A percentile compares a stretch with the other conserved stretches of the same genome.
Conservation (phyloP, 2,329 filamentous ascomycete genomes). For the Hypocreales sp. region DNA sequence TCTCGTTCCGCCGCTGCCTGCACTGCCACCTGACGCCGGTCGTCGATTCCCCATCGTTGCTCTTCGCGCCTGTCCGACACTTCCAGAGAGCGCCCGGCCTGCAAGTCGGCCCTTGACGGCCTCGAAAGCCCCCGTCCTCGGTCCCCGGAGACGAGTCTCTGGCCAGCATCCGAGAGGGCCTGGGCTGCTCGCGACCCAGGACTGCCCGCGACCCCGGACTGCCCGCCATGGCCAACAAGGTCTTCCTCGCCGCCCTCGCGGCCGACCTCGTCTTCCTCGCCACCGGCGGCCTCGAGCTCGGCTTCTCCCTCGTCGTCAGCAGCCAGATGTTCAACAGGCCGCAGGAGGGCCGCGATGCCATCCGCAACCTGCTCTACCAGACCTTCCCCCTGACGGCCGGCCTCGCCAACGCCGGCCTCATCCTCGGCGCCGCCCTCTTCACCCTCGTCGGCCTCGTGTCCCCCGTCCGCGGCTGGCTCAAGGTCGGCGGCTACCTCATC, state of each 20-base stretch:
- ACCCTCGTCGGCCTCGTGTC: constrained; percentile 59
- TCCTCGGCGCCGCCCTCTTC: constrained; percentile 53
- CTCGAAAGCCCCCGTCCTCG: no score
- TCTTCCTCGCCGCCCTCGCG: constrained; percentile 32
- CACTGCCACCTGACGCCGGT: no score
- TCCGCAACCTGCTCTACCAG: constrained; percentile 35
- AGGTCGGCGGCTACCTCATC: constrained; percentile 49
- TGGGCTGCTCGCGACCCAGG: neutral
- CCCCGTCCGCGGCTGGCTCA: constrained; percentile 53
- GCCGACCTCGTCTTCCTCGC: constrained; percentile 34
- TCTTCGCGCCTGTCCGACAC: no score
- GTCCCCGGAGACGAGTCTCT: no score
- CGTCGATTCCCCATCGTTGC: no score
- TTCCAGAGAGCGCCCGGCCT: no score
- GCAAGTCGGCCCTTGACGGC: no score
- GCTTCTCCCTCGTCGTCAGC: constrained; percentile 36
- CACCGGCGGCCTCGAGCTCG: constrained; percentile 38
- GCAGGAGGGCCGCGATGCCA: constrained; percentile 29
- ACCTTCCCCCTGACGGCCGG: constrained; percentile 45
- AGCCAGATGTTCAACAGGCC: constrained; percentile 27
- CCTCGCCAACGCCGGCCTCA: constrained; percentile 55
- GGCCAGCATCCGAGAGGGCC: no score
- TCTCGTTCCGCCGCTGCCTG: no score
- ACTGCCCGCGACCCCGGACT: neutral
- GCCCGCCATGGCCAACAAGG: constrained; percentile 34